Conservation (phyloP, 2,329 filamentous ascomycete species). For the Remersonia thermophila region DNA sequence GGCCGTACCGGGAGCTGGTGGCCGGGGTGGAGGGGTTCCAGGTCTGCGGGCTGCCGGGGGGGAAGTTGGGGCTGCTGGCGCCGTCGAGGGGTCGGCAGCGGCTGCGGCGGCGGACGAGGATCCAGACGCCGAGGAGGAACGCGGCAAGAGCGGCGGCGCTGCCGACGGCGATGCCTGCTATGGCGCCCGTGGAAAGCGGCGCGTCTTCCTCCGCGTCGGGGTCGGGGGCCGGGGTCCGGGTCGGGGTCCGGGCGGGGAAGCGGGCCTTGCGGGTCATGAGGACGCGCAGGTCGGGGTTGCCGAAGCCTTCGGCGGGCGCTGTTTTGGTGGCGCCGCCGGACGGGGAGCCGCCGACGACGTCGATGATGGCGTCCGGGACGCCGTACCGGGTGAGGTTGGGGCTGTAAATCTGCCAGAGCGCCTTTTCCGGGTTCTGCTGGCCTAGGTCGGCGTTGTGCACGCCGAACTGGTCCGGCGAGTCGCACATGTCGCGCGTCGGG, state of each 20-base stretch:
- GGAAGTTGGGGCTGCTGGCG: background rate
- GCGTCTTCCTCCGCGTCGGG: conserved; percentile 1
- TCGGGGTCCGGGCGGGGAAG: conserved; percentile 36
- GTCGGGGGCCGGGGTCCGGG: conserved; percentile 23
- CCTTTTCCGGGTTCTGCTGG: conserved; percentile 32
- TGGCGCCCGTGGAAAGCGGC: conserved; percentile 26
- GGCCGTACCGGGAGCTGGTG: background rate
- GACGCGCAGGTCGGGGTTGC: conserved; percentile 36
- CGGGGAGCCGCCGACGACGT: conserved; percentile 42
- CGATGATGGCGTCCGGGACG: conserved; percentile 40
- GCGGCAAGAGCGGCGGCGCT: conserved; percentile 21
- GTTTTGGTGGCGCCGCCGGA: conserved; percentile 42
- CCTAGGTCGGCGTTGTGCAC: conserved; percentile 45
- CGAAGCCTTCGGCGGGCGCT: conserved; percentile 37
- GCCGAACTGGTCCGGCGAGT: conserved; percentile 39
- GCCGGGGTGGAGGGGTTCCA: background rate
- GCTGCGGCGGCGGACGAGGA: conserved; percentile 19
- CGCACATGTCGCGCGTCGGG: conserved; percentile 36
- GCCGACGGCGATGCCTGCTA: conserved; percentile 33
- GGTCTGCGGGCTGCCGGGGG: background rate
- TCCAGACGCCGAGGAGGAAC: conserved; percentile 19
- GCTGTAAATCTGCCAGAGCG: conserved; percentile 39
- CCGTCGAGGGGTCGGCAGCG: background rate
- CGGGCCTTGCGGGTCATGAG: conserved; percentile 40
- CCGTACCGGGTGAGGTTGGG: conserved; percentile 38